These are phyloP conservation scores for Clitocybe nebularis DNA, from an alignment of 1,284 basidiomycete genomes.

Conservation along the genomic window DNA sequence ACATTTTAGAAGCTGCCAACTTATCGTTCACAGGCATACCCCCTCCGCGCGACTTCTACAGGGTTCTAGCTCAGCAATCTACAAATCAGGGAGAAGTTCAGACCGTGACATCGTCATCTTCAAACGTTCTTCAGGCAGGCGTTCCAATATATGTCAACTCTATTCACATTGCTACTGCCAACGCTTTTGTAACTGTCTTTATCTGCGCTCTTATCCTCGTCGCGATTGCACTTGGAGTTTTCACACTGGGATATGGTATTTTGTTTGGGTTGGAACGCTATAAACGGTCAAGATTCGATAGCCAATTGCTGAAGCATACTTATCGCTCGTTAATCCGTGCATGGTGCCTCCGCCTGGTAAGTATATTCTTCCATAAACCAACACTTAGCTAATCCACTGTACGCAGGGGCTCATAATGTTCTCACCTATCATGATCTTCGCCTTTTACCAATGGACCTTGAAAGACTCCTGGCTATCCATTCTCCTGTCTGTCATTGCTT, in stretches of 20 bases:
- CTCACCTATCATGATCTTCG: constrained; percentile 72
- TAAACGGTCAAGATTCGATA: constrained; percentile 18
- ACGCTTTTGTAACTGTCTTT: constrained; percentile 84
- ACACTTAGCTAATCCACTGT: constrained; percentile 10
- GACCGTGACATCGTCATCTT: constrained; percentile 60
- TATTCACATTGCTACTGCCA: constrained; percentile 70
- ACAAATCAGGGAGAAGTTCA: constrained; percentile 42
- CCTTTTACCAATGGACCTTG: constrained; percentile 87
- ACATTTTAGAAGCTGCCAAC: constrained; percentile 3
- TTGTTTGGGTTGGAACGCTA: constrained; percentile 32
- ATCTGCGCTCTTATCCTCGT: constrained; percentile 63
- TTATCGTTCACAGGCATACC: not conserved
- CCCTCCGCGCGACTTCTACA: constrained; percentile 4
- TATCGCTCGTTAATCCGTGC: constrained; percentile 48
- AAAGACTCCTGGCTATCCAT: constrained; percentile 80
- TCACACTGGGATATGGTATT: constrained; percentile 50
- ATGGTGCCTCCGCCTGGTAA: constrained; percentile 60
- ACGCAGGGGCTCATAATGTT: constrained; percentile 58
- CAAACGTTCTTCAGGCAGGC: constrained; percentile 71
- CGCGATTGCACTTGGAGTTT: constrained; percentile 48
- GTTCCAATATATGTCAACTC: constrained; percentile 79
- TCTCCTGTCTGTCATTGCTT: constrained; percentile 61
- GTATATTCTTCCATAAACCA: constrained; percentile 18
- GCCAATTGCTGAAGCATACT: constrained; percentile 27
- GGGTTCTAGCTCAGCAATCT: constrained; percentile 7